Conservation (phyloP, 257 asterid genomes). For the Jacaranda mimosifolia region DNA sequence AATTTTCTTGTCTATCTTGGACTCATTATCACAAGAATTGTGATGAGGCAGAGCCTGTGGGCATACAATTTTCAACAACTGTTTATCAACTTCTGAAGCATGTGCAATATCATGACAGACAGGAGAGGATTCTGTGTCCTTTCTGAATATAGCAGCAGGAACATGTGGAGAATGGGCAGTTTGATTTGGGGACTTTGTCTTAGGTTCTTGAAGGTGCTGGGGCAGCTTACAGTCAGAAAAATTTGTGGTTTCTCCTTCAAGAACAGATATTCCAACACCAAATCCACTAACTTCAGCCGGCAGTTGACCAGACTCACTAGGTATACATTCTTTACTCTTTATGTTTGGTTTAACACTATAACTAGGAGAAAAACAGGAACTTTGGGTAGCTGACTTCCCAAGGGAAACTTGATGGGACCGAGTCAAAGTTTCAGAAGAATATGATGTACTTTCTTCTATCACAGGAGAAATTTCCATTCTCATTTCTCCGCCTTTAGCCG, state of each 20-base stretch:
- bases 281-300: constrained; percentile 27
- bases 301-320: constrained; percentile 34
- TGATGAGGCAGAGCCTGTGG: constrained; percentile 31
- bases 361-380: constrained; percentile 41
- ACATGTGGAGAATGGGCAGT: constrained; percentile 36
- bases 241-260: no score
- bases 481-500: constrained; percentile 33
- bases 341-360: constrained; percentile 22
- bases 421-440: constrained; percentile 41
- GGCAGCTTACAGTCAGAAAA: constrained; percentile 21
- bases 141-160: constrained; percentile 19
- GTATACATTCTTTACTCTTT: constrained; percentile 31
- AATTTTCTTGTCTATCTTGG: constrained; percentile 38
- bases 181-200: constrained; percentile 31
- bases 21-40: constrained; percentile 32
- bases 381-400: constrained; percentile 45
- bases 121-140: constrained; percentile 33
- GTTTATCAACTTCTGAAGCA: constrained; percentile 42
- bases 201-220: constrained; percentile 40
- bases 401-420: constrained; percentile 46
- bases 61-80: constrained; percentile 23
- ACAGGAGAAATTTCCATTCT: constrained; percentile 39
- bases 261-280: constrained; percentile 25
- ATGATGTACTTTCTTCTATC: constrained; percentile 57
- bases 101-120: constrained; percentile 34